Evolutionary conservation across 2,329 filamentous ascomycete species (phyloP).

Genomic region (Diplocarpon rosae): DNA sequence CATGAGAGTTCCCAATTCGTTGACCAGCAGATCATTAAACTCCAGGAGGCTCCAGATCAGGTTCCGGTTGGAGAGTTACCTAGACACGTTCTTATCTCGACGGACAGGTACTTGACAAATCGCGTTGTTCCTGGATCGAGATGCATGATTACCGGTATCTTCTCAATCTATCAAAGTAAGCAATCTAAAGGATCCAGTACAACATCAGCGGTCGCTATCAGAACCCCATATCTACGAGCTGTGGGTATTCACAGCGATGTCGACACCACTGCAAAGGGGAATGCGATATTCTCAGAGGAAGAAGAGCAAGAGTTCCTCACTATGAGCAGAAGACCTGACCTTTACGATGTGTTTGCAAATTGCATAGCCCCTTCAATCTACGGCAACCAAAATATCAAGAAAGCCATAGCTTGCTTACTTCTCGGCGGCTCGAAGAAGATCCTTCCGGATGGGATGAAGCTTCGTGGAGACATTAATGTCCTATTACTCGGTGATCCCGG

Average conservation of each 20-base stretch:
- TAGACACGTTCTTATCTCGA: slow-evolving; percentile 86
- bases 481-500: slow-evolving; percentile 92
- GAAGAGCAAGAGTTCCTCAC: slow-evolving; percentile 95
- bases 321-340: slow-evolving; percentile 77
- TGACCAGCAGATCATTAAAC: slow-evolving; percentile 94
- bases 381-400: slow-evolving; percentile 92
- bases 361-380: slow-evolving; percentile 98
- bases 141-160: slow-evolving; percentile 93
- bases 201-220: slow-evolving; percentile 79
- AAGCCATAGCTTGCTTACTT: slow-evolving; percentile 85
- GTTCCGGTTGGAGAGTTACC: slow-evolving; percentile 95
- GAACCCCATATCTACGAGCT: slow-evolving; percentile 87
- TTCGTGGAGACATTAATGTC: slow-evolving; percentile 97
- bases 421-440: slow-evolving; percentile 97
- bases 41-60: slow-evolving; percentile 94
- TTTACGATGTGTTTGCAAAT: slow-evolving; percentile 83
- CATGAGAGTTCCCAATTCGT: slow-evolving; percentile 93
- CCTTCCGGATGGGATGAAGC: slow-evolving; percentile 90
- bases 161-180: slow-evolving; percentile 95
- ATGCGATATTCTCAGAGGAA: slow-evolving; percentile 77
- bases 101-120: slow-evolving; percentile 93
- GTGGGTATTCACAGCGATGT: slow-evolving; percentile 87
- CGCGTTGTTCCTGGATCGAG: slow-evolving; percentile 88
- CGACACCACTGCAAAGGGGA: slow-evolving; percentile 80
- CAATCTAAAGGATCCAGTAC: slow-evolving; percentile 64